Percentiles rank a stretch among this genome's conserved stretches.
phyloP scores from a whole-genome alignment of 805 yeast species.

The Monosporozyma unispora region DNA sequence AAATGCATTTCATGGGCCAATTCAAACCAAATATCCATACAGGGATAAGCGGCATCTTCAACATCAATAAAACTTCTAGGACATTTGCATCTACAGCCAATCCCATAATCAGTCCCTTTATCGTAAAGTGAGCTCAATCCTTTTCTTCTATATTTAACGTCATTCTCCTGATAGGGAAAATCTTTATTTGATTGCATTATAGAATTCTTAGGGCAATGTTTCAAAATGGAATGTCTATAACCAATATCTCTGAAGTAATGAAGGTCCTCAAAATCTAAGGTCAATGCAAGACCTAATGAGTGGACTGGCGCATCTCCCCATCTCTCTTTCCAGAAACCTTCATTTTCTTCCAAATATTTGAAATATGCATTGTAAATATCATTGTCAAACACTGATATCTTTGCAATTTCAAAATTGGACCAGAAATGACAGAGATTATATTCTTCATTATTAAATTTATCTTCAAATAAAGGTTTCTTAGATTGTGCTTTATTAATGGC shows the following conservation, averaged over 20 bases:
- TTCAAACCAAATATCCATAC: slow-evolving; percentile 46
- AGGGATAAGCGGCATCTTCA: slow-evolving; percentile 45
- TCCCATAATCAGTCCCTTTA: slow-evolving; percentile 37
- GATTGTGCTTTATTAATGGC: slow-evolving; percentile 34
- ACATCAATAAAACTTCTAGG: slow-evolving; percentile 39
- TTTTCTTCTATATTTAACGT: slow-evolving; percentile 16
- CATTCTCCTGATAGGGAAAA: slow-evolving; percentile 41
- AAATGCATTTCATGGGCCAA: slow-evolving; percentile 12
- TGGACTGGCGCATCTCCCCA: slow-evolving; percentile 99
- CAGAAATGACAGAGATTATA: slow-evolving; percentile 83
- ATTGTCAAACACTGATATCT: slow-evolving; percentile 64
- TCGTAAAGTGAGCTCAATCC: slow-evolving; percentile 33
- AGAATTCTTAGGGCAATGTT: slow-evolving; percentile 69
- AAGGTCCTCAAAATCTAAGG: slow-evolving; percentile 56
- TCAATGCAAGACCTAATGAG: slow-evolving; percentile 74
- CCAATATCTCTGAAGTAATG: slow-evolving; percentile 94
- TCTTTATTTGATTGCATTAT: slow-evolving; percentile 3
- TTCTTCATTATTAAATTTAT: slow-evolving; percentile 55
- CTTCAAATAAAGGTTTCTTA: slow-evolving; percentile 33
- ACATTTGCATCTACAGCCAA: slow-evolving; percentile 84
- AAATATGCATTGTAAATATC: slow-evolving; percentile 60
- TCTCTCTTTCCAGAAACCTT: slow-evolving; percentile 84
- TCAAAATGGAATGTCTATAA: slow-evolving; percentile 69
- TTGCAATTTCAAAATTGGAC: slow-evolving; percentile 89
- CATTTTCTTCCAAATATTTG: slow-evolving; percentile 53